Evolutionary conservation across 306 rosid genomes (phyloP), one percentile per base, ranked within the genome.

Genomic region (Datisca glomerata): DNA sequence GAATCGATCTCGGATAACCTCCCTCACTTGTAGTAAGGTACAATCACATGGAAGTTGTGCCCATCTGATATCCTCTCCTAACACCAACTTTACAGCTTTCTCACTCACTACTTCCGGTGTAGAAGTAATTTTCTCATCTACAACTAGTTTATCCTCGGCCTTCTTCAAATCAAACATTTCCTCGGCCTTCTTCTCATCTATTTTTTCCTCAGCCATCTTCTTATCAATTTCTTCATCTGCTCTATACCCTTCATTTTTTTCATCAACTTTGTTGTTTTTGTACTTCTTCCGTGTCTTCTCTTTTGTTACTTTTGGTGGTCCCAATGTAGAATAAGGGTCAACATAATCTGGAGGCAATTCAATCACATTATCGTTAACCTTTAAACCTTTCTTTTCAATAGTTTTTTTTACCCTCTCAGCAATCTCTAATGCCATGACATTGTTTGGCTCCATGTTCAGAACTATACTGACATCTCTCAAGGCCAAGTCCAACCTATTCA

Each of bases 51-150:
- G 93, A 48, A 87, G 33, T 28, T 76, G 76, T 49, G 89, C 89
- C 54, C 74, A 72, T 54, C 97, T 78, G 41, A 87, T 83, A 53
- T 87, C 97, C 60, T 87, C 93, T 19, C 93, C 93, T 40, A 74
- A 83, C 54, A 87, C 68, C 72, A 87, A 67, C 61, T 87, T 87
- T 43, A 65, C 81, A 65, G 66, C 41, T 63, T 63, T 83, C 66
- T 60, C 76, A 6, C 73, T 66, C 41, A 53, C 34, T 36, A 58
- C 77, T 61, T 76, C 76, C 47, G 18, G 69, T 28, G 43, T 45
- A 23, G 32, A 57, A 5, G 55, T 53, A 41, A 69, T 43, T 51
- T 59, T 63, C 56, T 69, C 94, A 62, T 76, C 85, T 39, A 79
- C 66, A 59, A 82, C 85, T 48, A 64, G 74, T 68, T 86, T 86